Base-by-base conservation (phyloP, 2,329 filamentous ascomycete species). In the Chaetomium strumarium region DNA sequence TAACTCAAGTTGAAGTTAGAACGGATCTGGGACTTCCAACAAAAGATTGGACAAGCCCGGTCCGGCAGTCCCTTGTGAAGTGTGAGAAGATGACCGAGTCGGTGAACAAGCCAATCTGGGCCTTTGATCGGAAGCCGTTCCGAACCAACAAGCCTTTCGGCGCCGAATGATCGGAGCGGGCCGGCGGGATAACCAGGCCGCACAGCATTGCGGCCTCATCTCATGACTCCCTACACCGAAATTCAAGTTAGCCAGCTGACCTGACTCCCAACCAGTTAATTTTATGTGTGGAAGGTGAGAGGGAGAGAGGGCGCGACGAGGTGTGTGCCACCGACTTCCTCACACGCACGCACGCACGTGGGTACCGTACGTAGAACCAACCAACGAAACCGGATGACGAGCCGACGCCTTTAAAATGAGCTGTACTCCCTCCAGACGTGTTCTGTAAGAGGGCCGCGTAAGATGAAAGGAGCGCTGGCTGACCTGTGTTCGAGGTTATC, bases 391-490 rank as follows among this genome's bases (percentile, higher is more conserved):
- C 13, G 19, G 7, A 14, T 14, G 9, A 40, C 24, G 20, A 5
- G 19, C 19, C 20, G 19, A 11, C 13, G 31, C 6, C 13, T 9
- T n/a, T n/a, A n/a, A 9, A 13, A 12, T 19, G 46, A 36, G 37
- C n/a, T 13, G 37, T 48, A 38, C 47, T 36, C 20, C 12, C 16
- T 24, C 29, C 13, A 34, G 16, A 14, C n/a, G 11, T 14, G 37
- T 24, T 24, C 17, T 42, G 47, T 44, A 14, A 37, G 33, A 50
- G 47, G n/a, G 47, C 40, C 40, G 47, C 40, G 47, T 50, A 43
- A 50, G 47, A 50, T 43, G 46, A 43, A 49, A n/a, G 19, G 33
- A 29, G 16, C 12, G 38, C 38, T 19, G 16, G 20, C 29, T 40
- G n/a, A n/a, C n/a, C n/a, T n/a, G n/a, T n/a, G 20, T 3, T 29